Evolutionary conservation across 2,329 filamentous ascomycete genomes (phyloP).

Genomic region (Colletotrichum agaves): DNA sequence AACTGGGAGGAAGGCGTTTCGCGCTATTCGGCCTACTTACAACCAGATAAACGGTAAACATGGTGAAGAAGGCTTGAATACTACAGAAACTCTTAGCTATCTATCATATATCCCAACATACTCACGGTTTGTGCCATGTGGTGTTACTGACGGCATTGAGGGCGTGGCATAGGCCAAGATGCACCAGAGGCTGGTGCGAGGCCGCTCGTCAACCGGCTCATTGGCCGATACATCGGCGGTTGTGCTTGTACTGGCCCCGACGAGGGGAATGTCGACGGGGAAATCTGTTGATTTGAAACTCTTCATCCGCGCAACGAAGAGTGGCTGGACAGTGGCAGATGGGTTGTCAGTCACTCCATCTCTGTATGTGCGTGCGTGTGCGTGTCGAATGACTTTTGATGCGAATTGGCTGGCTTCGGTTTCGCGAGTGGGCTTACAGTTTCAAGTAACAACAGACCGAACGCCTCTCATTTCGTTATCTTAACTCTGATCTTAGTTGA

Average conservation of each 20-base stretch:
- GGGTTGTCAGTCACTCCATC: background rate
- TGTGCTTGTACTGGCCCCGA: background rate
- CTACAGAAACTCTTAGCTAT: background rate
- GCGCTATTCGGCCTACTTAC: background rate
- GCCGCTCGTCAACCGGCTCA: background rate
- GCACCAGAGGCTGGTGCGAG: background rate
- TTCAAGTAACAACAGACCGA: background rate
- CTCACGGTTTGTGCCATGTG: background rate
- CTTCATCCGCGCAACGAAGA: background rate
- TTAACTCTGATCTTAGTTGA: background rate
- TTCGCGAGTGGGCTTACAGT: background rate
- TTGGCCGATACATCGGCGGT: background rate
- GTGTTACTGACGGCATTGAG: background rate
- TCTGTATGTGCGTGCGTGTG: background rate
- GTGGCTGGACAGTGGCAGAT: background rate
- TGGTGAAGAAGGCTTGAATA: background rate
- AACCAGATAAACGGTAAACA: background rate
- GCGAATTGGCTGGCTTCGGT: background rate
- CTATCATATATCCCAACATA: background rate
- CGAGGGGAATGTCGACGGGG: background rate
- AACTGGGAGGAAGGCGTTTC: background rate
- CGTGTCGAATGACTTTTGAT: background rate
- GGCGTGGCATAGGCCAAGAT: background rate
- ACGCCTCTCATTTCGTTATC: background rate
- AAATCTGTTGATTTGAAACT: background rate